Conservation (phyloP, 768 basidiomycete genomes). For the Hemileccinum impolitum region DNA sequence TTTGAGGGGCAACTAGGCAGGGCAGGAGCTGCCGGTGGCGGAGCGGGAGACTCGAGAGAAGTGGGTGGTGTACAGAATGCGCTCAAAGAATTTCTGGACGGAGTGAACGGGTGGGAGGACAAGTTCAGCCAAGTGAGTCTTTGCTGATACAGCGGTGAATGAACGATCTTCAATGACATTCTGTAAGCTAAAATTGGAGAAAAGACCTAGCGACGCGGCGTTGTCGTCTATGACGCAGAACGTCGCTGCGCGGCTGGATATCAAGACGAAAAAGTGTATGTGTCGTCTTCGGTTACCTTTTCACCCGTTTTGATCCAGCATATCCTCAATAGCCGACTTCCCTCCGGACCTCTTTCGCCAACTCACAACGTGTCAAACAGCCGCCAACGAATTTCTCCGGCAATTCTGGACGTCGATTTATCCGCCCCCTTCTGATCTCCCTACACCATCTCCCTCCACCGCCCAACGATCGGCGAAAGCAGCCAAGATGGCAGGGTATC, state of each 20-base stretch:
- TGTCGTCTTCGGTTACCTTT: constrained; percentile 1
- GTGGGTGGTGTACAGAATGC: constrained; percentile 46
- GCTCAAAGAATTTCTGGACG: constrained; percentile 44
- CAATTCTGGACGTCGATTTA: constrained; percentile 93
- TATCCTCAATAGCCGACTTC: constrained; percentile 57
- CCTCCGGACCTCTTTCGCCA: constrained; percentile 75
- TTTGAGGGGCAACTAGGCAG: constrained; percentile 64
- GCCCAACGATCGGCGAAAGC: constrained; percentile 75
- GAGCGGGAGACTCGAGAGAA: constrained; percentile 15
- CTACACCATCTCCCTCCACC: constrained; percentile 49
- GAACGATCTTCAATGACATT: not conserved
- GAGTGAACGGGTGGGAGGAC: constrained; percentile 54
- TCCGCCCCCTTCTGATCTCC: constrained; percentile 62
- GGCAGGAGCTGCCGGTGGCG: constrained; percentile 5
- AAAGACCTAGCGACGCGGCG: constrained; percentile 64
- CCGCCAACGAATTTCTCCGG: constrained; percentile 92
- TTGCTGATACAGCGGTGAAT: not conserved
- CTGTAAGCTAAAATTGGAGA: constrained; percentile 62
- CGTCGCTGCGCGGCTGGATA: constrained; percentile 68
- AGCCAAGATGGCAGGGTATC: constrained; percentile 81
- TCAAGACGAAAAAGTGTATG: constrained; percentile 64
- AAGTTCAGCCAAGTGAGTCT: constrained; percentile 53
- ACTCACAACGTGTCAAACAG: constrained; percentile 87
- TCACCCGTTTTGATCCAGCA: not conserved
- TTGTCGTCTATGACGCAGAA: constrained; percentile 75